phyloP scores from a whole-genome alignment of 345 rosid species.

The Eucalyptus regnans region DNA sequence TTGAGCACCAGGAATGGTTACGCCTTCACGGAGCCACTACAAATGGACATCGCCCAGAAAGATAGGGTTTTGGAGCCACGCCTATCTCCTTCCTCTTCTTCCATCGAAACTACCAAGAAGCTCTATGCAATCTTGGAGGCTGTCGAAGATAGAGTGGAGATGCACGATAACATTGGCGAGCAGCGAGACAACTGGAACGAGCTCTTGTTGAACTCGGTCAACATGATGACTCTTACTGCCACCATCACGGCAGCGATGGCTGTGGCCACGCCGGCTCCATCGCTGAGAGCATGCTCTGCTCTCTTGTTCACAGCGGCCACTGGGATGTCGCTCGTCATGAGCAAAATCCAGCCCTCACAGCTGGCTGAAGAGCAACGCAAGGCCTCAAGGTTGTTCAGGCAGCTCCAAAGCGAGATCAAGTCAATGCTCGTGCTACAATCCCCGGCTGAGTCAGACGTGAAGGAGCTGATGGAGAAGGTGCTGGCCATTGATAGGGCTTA shows the following conservation, averaged over 20 bases:
- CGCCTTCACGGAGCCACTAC: background rate
- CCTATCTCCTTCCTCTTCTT: background rate
- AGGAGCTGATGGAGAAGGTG: conserved; percentile 6
- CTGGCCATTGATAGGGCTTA: conserved; percentile 20
- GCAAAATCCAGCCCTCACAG: background rate
- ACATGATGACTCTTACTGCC: conserved; percentile 56
- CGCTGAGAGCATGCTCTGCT: background rate
- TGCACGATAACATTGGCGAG: conserved; percentile 54
- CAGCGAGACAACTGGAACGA: conserved; percentile 65
- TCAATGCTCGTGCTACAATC: background rate
- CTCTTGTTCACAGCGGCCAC: background rate
- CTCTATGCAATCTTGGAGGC: conserved; percentile 43
- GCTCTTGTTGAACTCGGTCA: conserved; percentile 46
- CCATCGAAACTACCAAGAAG: background rate
- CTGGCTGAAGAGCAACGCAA: background rate
- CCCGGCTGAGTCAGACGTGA: background rate
- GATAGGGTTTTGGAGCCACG: background rate
- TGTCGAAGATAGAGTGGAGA: conserved; percentile 52
- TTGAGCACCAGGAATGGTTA: background rate
- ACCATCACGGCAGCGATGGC: conserved; percentile 4
- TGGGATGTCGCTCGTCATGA: background rate
- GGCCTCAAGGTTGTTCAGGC: background rate
- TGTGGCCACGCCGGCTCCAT: background rate
- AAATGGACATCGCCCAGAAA: background rate
- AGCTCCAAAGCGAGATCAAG: background rate